Conservation (phyloP, 2,329 filamentous ascomycete genomes). For the Pyricularia grisea region DNA sequence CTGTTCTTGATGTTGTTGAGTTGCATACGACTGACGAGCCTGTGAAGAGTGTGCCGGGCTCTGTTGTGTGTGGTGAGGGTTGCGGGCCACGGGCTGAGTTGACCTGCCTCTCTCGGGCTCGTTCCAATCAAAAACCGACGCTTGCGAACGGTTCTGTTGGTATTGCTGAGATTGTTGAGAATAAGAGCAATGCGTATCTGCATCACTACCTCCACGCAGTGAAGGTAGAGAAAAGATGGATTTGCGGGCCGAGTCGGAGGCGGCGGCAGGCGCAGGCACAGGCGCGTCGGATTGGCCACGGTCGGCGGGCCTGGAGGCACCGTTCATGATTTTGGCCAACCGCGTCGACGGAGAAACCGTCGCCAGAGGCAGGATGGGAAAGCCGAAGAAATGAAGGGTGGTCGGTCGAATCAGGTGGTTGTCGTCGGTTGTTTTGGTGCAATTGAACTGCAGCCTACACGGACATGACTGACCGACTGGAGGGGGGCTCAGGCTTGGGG, state of each 20-base stretch:
- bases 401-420: neutral
- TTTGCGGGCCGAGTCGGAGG: constrained; percentile 1
- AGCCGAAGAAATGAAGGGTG: neutral
- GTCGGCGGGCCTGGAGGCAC: constrained; percentile 2
- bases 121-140: neutral
- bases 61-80: neutral
- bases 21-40: neutral
- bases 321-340: constrained; percentile 2
- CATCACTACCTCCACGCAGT: neutral
- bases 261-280: neutral
- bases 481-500: neutral
- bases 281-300: constrained; percentile 1
- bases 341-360: neutral
- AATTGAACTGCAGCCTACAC: neutral
- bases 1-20: neutral
- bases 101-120: neutral
- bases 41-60: neutral
- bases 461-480: neutral
- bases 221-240: constrained; percentile 4
- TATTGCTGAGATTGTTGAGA: neutral
- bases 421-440: neutral
- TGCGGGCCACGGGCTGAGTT: neutral
- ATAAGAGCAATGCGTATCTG: neutral
- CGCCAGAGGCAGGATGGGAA: neutral
- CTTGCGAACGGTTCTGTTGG: constrained; percentile 1